Percentiles rank a stretch among this genome's conserved stretches.
These are phyloP conservation scores for Exophiala aquamarina DNA, from an alignment of 2,329 filamentous ascomycete species.

Conservation along the genomic window DNA sequence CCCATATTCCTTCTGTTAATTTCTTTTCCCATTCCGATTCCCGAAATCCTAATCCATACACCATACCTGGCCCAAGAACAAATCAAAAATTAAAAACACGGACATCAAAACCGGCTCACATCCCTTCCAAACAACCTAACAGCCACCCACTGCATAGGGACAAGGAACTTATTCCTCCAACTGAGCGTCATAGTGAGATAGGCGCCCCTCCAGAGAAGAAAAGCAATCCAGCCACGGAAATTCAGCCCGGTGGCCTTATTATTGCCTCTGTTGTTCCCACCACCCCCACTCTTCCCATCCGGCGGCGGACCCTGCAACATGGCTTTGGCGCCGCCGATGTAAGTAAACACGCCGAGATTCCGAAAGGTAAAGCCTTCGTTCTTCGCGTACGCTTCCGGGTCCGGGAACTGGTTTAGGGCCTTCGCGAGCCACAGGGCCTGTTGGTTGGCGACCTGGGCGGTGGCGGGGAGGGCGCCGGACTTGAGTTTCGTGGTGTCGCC, in stretches of 20 bases:
- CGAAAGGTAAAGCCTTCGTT: constrained; percentile 52
- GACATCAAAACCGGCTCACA: constrained; percentile 40
- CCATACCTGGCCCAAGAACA: not conserved
- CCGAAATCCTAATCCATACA: not conserved
- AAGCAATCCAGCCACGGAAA: constrained; percentile 41
- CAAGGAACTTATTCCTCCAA: constrained; percentile 45
- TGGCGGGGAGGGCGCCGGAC: constrained; percentile 54
- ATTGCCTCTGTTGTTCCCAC: constrained; percentile 19
- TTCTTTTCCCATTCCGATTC: not conserved
- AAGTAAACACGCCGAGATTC: constrained; percentile 60
- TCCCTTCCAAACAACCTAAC: constrained; percentile 46
- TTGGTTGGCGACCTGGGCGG: constrained; percentile 60
- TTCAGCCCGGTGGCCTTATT: constrained; percentile 23
- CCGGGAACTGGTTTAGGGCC: constrained; percentile 49
- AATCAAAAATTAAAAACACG: not conserved
- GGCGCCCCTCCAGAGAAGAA: constrained; percentile 45
- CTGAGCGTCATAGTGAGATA: constrained; percentile 49
- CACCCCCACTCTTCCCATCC: constrained; percentile 13
- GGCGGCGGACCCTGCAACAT: constrained; percentile 52
- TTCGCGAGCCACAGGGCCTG: constrained; percentile 60
- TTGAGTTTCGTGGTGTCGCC: constrained; percentile 58
- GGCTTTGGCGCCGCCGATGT: constrained; percentile 58
- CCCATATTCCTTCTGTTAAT: not conserved
- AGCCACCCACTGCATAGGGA: constrained; percentile 43
- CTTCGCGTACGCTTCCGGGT: constrained; percentile 13